A percentile compares a stretch with the other conserved stretches of the same genome.
phyloP scores from a whole-genome alignment of 441 rosid species.

The Arabidopsis hybrid region DNA sequence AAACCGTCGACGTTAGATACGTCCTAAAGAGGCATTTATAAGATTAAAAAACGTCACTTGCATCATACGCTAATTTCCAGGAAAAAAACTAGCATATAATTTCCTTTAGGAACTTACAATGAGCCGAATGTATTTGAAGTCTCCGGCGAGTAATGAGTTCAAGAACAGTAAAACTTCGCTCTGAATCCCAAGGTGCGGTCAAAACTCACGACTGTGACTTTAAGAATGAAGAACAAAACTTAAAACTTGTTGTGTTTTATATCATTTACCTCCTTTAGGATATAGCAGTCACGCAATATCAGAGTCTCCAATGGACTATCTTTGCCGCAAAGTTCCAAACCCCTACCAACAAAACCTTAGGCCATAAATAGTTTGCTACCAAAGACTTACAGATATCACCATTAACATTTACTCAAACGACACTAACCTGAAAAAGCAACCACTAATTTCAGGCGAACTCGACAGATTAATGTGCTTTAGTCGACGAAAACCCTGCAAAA shows the following conservation, averaged over 20 bases:
- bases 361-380: slow-evolving; percentile 18
- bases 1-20: slow-evolving; percentile 22
- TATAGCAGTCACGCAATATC: slow-evolving; percentile 22
- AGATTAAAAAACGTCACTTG: neutral
- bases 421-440: slow-evolving; percentile 44
- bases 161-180: slow-evolving; percentile 38
- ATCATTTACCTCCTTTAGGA: slow-evolving; percentile 36
- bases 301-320: slow-evolving; percentile 41
- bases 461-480: slow-evolving; percentile 40
- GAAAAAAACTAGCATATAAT: neutral
- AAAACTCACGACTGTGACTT: slow-evolving; percentile 10
- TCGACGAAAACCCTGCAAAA: slow-evolving; percentile 38
- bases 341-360: slow-evolving; percentile 38
- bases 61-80: neutral
- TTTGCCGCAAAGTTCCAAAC: slow-evolving; percentile 24
- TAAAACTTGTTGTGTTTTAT: neutral
- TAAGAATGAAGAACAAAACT: slow-evolving; percentile 10
- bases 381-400: neutral
- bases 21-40: slow-evolving; percentile 9
- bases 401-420: slow-evolving; percentile 4
- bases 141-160: slow-evolving; percentile 41
- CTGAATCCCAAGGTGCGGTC: slow-evolving; percentile 17
- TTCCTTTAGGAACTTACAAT: slow-evolving; percentile 33
- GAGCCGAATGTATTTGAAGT: slow-evolving; percentile 34
- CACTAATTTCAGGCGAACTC: neutral